Base-by-base conservation (phyloP, 345 rosid genomes). In the Murraya paniculata region DNA sequence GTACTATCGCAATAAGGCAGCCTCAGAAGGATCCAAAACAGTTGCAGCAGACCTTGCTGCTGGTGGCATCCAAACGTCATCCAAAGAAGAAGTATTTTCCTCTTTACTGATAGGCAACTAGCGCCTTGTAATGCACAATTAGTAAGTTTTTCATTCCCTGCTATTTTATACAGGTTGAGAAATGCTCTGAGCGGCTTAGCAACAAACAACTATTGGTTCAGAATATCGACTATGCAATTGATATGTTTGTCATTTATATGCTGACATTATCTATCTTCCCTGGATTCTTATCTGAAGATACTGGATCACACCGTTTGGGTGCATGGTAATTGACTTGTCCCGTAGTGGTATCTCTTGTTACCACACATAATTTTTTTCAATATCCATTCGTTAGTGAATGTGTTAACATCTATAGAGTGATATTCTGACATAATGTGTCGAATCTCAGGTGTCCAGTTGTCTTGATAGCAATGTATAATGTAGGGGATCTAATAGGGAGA, bases 21-120 rank as follows among this genome's bases (percentile, higher is more conserved):
- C 91, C n/a, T 82, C 86, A 0, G 93, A 93, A 90, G 98, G 98
- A 13, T 93, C 96, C 2, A 91, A 90, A 84, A 87, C 99, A 11
- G 96, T 93, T 25, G 64, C 90, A 24, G 90, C 92, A 0, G 96
- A 95, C 81, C 91, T 95, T 53, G 93, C 90, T 73, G 96, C 97
- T 9, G 98, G 84, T 24, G 99, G 98, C 55, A 84, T 92, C 80
- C 86, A 84, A 79, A 50, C 81, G 53, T 53, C 74, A 3, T 75
- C 62, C 22, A 38, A 71, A 67, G 56, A 68, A 74, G 78, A 80
- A 68, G 87, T 86, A 80, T 39, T 55, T 25, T 65, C 28, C 59
- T 56, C 39, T 64, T 18, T 45, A 24, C 27, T 36, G 7, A 19
- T 56, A 21, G 36, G 18, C 28, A 33, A 31, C 27, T 28, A 25